A percentile compares a stretch with the other conserved stretches of the same genome.
phyloP scores from a whole-genome alignment of 352 stramenopile genomes.

The Globisporangium nunn region DNA sequence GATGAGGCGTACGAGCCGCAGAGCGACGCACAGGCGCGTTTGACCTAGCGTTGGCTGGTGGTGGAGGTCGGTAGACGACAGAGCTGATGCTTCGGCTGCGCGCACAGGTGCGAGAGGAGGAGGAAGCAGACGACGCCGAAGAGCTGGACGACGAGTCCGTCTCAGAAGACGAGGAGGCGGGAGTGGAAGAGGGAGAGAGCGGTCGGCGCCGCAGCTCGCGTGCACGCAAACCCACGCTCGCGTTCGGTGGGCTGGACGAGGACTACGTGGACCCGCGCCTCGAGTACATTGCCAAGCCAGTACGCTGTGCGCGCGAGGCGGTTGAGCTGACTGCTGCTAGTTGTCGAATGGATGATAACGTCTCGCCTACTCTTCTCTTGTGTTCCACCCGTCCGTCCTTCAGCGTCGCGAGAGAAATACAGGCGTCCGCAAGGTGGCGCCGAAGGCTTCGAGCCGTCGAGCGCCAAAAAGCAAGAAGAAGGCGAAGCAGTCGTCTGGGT shows the following conservation, averaged over 20 bases:
- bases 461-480: slow-evolving; percentile 8
- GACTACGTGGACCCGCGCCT: slow-evolving; percentile 12
- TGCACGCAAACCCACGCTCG: slow-evolving; percentile 8
- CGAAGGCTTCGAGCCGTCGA: background rate
- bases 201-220: slow-evolving; percentile 11
- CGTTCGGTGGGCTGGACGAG: slow-evolving; percentile 8
- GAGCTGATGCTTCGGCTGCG: background rate
- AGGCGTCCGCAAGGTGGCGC: slow-evolving; percentile 1
- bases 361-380: background rate
- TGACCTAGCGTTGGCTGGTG: no score
- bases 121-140: slow-evolving; percentile 25
- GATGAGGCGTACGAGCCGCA: slow-evolving; percentile 13
- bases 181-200: slow-evolving; percentile 2
- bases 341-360: background rate
- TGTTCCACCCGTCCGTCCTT: background rate
- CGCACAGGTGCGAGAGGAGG: slow-evolving; percentile 17
- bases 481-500: slow-evolving; percentile 11
- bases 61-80: background rate
- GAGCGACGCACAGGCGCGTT: slow-evolving; percentile 9
- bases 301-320: background rate
- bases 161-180: background rate
- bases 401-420: slow-evolving; percentile 9
- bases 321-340: background rate
- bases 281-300: slow-evolving; percentile 13
- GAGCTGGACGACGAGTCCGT: slow-evolving; percentile 2